These are phyloP conservation scores for Chlorella sp. DNA, from an alignment of 139 green algal species.

Conservation along the genomic window DNA sequence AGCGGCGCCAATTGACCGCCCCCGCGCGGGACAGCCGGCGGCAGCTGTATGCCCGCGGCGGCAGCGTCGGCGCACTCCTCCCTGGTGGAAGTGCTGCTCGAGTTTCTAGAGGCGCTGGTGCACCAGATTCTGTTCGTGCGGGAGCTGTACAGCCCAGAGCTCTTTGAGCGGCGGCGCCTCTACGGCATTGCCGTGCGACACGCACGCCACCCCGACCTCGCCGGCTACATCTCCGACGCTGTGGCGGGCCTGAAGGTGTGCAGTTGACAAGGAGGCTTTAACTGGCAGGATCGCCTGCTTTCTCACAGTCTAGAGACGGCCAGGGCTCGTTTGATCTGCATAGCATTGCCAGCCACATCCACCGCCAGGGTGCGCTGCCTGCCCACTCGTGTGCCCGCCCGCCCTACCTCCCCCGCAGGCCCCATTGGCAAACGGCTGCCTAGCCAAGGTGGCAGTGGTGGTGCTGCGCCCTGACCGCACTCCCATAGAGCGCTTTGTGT, in stretches of 20 bases:
- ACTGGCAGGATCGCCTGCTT: too few relatives aligned
- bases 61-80: too few relatives aligned
- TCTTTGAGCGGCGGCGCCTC: slow-evolving; percentile 56
- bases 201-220: slow-evolving; percentile 54
- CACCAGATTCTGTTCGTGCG: slow-evolving; percentile 60
- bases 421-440: slow-evolving; percentile 29
- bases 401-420: slow-evolving; percentile 20
- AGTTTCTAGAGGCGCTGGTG: slow-evolving; percentile 55
- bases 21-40: too few relatives aligned
- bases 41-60: too few relatives aligned
- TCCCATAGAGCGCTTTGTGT: slow-evolving; percentile 52
- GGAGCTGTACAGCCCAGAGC: slow-evolving; percentile 46
- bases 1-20: too few relatives aligned
- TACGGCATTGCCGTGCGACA: slow-evolving; percentile 52
- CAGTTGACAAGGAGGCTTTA: too few relatives aligned
- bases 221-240: slow-evolving; percentile 48
- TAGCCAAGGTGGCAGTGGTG: slow-evolving; percentile 52
- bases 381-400: not conserved
- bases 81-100: slow-evolving; percentile 33
- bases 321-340: too few relatives aligned
- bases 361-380: not conserved
- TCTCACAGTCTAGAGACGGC: too few relatives aligned
- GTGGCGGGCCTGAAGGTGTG: slow-evolving; percentile 41
- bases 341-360: not conserved
- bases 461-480: slow-evolving; percentile 21